These are phyloP conservation scores for Suhomyces tanzawaensis DNA, from an alignment of 805 yeast genomes.

Conservation along the genomic window DNA sequence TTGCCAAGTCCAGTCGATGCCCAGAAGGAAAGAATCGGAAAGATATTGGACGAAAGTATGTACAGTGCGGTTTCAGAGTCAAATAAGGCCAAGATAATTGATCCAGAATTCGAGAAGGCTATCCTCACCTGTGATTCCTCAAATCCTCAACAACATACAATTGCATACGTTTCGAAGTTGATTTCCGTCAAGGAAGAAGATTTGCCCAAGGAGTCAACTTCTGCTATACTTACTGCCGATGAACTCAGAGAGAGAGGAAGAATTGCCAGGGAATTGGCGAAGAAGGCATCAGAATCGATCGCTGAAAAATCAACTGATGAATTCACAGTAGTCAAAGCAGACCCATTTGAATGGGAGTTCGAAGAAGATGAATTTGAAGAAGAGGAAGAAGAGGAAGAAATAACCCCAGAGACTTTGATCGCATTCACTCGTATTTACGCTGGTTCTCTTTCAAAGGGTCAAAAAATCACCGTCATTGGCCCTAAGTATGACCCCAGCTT, in stretches of 20 bases:
- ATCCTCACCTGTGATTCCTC: conserved; percentile 66
- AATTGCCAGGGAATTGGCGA: conserved; percentile 64
- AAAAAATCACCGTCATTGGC: conserved; percentile 70
- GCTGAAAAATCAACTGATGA: conserved; percentile 23
- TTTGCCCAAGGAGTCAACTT: conserved; percentile 51
- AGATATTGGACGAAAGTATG: conserved; percentile 47
- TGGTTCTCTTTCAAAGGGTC: conserved; percentile 77
- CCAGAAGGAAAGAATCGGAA: conserved; percentile 69
- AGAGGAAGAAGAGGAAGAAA: conserved; percentile 46
- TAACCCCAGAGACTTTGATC: conserved; percentile 63
- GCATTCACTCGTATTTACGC: conserved; percentile 89
- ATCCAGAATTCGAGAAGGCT: conserved; percentile 46
- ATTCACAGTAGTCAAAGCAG: conserved; percentile 24
- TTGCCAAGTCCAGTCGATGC: conserved; percentile 81
- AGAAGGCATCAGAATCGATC: conserved; percentile 58
- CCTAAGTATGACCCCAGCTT: conserved; percentile 78
- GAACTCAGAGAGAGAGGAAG: conserved; percentile 63
- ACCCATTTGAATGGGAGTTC: conserved; percentile 43
- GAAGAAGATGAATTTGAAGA: conserved; percentile 45
- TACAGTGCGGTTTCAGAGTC: conserved; percentile 44
- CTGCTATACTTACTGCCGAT: conserved; percentile 41
- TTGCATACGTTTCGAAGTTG: conserved; percentile 86
- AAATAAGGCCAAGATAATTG: conserved; percentile 39
- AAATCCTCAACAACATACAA: conserved; percentile 49
- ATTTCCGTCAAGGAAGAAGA: conserved; percentile 81